A percentile compares a stretch with the other conserved stretches of the same genome.
phyloP scores from a whole-genome alignment of 2,329 filamentous ascomycete species.

The Trichoderma afroharzianum region DNA sequence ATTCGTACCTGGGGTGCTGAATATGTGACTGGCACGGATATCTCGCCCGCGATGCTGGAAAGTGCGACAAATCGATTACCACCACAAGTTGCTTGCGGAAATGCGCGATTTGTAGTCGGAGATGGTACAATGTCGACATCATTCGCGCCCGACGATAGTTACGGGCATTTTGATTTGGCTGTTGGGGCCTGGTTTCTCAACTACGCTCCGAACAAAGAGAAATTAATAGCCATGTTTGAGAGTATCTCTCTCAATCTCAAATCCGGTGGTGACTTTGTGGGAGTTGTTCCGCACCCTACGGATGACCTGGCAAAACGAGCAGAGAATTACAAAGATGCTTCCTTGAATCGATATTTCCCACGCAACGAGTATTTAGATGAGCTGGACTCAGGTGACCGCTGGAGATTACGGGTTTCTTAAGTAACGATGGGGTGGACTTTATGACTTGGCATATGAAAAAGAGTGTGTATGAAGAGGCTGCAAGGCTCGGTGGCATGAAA shows the following conservation, averaged over 20 bases:
- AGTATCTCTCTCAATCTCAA: conserved; percentile 18
- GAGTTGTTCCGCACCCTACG: conserved; percentile 6
- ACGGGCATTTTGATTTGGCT: conserved; percentile 1
- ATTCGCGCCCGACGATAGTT: background rate
- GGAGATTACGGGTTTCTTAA: background rate
- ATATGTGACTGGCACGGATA: background rate
- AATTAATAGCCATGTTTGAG: conserved; percentile 16
- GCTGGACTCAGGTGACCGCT: background rate
- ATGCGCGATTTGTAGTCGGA: background rate
- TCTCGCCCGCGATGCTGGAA: background rate
- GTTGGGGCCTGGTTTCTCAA: conserved; percentile 18
- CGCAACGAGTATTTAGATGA: background rate
- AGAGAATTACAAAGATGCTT: background rate
- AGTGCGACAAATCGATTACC: background rate
- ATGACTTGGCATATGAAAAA: conserved; percentile 17
- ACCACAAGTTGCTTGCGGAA: background rate
- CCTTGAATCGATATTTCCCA: background rate
- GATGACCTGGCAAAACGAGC: conserved; percentile 2
- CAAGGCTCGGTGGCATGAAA: conserved; percentile 10
- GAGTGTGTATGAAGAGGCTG: conserved; percentile 15
- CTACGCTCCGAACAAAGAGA: background rate
- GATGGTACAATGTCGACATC: background rate
- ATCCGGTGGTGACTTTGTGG: conserved; percentile 16
- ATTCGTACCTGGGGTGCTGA: background rate
- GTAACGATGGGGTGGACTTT: conserved; percentile 6